Base-by-base conservation (phyloP, 371 early-diverging fungal genomes). In the Mortierella sp. region DNA sequence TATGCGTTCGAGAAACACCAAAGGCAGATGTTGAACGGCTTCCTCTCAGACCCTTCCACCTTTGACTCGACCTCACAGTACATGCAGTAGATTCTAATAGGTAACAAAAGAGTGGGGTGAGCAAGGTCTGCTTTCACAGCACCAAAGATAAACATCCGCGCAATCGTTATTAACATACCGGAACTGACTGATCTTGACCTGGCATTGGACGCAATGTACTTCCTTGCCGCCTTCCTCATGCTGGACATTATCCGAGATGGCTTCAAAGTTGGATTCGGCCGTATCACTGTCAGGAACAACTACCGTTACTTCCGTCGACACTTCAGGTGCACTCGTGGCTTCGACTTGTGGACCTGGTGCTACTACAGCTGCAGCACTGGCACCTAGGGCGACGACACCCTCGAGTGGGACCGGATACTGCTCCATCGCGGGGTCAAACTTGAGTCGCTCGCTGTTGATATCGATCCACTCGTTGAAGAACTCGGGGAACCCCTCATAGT, bases 1-100 rank as follows among this genome's bases (percentile, higher is more conserved):
- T 96, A 96, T 31, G 89, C 89, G 69, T 93, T 91, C 14, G 93
- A 91, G 81, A 94, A 97, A 83, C 97, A 97, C 79, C 90, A 90
- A 48, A 88, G 82, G 59, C 80, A 77, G 46, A 75, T 28, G 79
- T 82, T 80, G 71, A 85, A 87, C 26, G 81, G 54, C 14, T 71
- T 59, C 16, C 78, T 34, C 11, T 43, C 74, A 6, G 78, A 69
- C 13, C 50, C 69, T 46, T 43, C 43, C 5, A 69, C 91, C 31
- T 92, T 92, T 2, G 93, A 89, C 0, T 95, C 92, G 4, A 88
- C 89, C 79, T 97, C 97, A 79, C 98, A 97, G 73, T 93, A 92
- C 9, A 93, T 94, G 84, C 98, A 97, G 77, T 94, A 97, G 80
- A 95, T 96, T 26, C 96, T 88, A 79, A 5, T 14, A 40, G 16